Evolutionary conservation across 176 grass and related monocot genomes (phyloP).

Genomic region (Avena sativa): DNA sequence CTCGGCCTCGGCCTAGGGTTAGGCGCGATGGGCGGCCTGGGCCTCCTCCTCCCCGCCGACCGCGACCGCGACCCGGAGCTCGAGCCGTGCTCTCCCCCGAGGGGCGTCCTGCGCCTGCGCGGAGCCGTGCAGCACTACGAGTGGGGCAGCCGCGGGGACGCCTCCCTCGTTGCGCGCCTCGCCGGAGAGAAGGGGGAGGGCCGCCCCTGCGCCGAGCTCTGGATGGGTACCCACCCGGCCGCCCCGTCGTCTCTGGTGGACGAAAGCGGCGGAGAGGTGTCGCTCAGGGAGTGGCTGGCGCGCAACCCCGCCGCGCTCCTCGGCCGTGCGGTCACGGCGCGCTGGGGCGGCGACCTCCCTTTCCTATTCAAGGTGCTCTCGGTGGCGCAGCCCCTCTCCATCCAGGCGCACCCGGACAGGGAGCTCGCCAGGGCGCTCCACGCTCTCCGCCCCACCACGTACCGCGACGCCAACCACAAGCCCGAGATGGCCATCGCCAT

Average conservation of each 20-base stretch:
- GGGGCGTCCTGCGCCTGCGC: slow-evolving; percentile 41
- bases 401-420: slow-evolving; percentile 94
- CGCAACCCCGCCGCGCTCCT: slow-evolving; percentile 61
- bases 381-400: slow-evolving; percentile 88
- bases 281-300: slow-evolving; percentile 74
- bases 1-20: slow-evolving; percentile 27
- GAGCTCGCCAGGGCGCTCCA: slow-evolving; percentile 77
- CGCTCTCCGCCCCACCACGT: slow-evolving; percentile 63
- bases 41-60: slow-evolving; percentile 8
- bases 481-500: slow-evolving; percentile 95
- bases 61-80: not conserved
- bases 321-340: slow-evolving; percentile 59
- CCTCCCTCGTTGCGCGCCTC: slow-evolving; percentile 73
- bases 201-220: slow-evolving; percentile 80
- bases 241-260: slow-evolving; percentile 61
- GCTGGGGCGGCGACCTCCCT: slow-evolving; percentile 77
- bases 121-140: slow-evolving; percentile 92
- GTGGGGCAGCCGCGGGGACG: slow-evolving; percentile 66
- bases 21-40: slow-evolving; percentile 27
- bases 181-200: not conserved
- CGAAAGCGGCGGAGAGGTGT: not conserved
- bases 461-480: slow-evolving; percentile 95
- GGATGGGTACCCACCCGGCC: slow-evolving; percentile 90
- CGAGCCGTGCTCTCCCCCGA: not conserved
- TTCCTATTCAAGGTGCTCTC: slow-evolving; percentile 98